Evolutionary conservation across 768 basidiomycete species (phyloP), one percentile per base, ranked within the genome.

Genomic region (Psilocybe cyanescens): DNA sequence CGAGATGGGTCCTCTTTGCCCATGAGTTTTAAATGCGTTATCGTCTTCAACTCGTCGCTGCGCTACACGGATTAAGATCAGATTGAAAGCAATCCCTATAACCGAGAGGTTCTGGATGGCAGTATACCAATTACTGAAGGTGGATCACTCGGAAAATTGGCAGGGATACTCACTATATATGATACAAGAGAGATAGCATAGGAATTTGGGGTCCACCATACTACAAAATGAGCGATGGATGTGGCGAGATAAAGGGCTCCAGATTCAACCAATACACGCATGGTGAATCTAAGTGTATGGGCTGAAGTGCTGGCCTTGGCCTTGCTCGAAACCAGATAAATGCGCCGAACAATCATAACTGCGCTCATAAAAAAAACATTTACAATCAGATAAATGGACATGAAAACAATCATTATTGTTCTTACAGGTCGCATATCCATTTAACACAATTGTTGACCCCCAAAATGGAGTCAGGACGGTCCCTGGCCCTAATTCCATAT

Each of bases 81-180:
- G 59, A 39, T 71, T 68, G 58, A 69, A 69, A 1, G 67, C 65
- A 11, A 67, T 67, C 16, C 67, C 68, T 2, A 57, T 63, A 8
- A 67, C 53, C 11, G 63, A 51, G 39, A 66, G 54, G 29, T 67
- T 59, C 68, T 71, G n/a, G 8, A 31, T 19, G 16, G 49, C 50
- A 14, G 12, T 29, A 45, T 17, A 60, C n/a, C 11, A 28, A 41
- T 9, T 33, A 30, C 6, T 55, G 3, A 19, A 49, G 19, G 16
- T 8, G n/a, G 16, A 7, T 35, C 2, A 19, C 12, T 28, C 31
- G 4, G 3, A n/a, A 62, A 55, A 28, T 14, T 8, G 7, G 24
- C 24, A 24, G 24, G 7, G 2, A 9, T 28, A 60, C 68, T 60
- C 29, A 70, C 69, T 12, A 59, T 63, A 12, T 53, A 61, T 12